Evolutionary conservation across 202 grass and related monocot species (phyloP), one percentile per base, ranked within the genome.

Genomic region (Zizania palustris): DNA sequence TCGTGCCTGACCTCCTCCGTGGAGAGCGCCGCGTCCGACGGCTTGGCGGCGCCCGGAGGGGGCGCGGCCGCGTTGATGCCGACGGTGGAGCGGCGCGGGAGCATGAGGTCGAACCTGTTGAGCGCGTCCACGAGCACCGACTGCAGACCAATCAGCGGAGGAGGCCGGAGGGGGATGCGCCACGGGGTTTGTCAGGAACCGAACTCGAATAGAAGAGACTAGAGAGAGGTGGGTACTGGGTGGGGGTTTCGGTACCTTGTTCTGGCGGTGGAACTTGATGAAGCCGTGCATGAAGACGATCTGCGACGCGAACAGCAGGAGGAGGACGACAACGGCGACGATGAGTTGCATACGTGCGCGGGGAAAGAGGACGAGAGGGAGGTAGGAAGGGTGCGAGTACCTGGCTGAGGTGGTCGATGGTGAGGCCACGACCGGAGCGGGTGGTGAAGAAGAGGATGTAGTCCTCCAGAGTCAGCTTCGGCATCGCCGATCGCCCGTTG

Each of bases 391-490:
- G 41, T 11, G 15, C 7, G 49, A 13, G 6, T 41, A 79, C 83
- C 84, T 86, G 56, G 75, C 84, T 88, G 80, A 88, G 39, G 10
- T 51, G 75, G 85, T 71, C 19, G n/a, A 75, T 8, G 75, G 14
- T 80, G 35, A 88, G 33, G 34, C 71, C 70, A 8, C 15, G 8
- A 64, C 85, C 85, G 63, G 18, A 41, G 80, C 76, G 85, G 75
- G 56, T 75, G 85, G 80, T 59, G 85, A 88, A 88, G 85, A 84
- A 88, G 70, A 80, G 64, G 85, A 88, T 57, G 85, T 88, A 88
- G 49, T 88, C 85, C 80, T 88, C 85, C 55, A 88, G 80, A 41
- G 80, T 88, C 63, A 88, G 15, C 55, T 11, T 57, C 75, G 75
- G 21, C 80, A 84, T 84, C 63, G 39, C 63, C 65, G 62, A 41